phyloP scores from a whole-genome alignment of 2,329 filamentous ascomycete genomes.

The Ambrosiella beaveri region DNA sequence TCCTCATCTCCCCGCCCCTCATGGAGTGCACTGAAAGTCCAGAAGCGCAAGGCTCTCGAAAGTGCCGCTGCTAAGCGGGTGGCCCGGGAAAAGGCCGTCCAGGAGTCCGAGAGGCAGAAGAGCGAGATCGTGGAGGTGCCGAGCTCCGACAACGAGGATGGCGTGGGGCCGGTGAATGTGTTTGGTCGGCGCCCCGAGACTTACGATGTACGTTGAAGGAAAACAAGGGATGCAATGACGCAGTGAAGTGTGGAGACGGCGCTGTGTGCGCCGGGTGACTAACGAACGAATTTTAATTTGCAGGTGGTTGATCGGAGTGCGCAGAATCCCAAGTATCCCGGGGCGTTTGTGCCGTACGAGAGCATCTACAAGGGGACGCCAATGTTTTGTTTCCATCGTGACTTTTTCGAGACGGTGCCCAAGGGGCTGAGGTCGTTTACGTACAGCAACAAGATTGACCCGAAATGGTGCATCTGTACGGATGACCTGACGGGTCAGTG shows the following conservation, averaged over 20 bases:
- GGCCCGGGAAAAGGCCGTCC: neutral
- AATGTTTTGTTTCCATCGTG: slow-evolving; percentile 77
- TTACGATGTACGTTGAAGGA: neutral
- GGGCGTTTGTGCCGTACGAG: slow-evolving; percentile 45
- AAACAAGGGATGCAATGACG: neutral
- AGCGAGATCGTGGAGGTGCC: neutral
- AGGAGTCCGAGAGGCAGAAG: neutral
- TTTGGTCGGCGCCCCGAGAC: neutral
- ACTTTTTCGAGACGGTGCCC: slow-evolving; percentile 49
- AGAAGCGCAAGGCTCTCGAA: neutral
- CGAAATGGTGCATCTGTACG: slow-evolving; percentile 55
- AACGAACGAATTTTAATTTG: neutral
- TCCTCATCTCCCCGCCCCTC: neutral
- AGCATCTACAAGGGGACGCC: slow-evolving; percentile 71
- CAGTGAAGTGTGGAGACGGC: neutral
- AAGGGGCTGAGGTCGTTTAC: slow-evolving; percentile 79
- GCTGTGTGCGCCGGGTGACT: neutral
- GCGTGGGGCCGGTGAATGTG: neutral
- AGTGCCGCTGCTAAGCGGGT: neutral
- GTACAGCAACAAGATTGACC: slow-evolving; percentile 81
- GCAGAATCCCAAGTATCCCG: slow-evolving; percentile 7
- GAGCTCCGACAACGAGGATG: neutral
- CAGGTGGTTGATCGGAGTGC: neutral
- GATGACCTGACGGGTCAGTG: slow-evolving; percentile 59
- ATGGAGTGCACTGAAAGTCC: neutral